Percentiles rank a stretch among this genome's conserved stretches.
Conservation (phyloP, 495 filamentous ascomycete genomes). For the Bathelium albidoporum region DNA sequence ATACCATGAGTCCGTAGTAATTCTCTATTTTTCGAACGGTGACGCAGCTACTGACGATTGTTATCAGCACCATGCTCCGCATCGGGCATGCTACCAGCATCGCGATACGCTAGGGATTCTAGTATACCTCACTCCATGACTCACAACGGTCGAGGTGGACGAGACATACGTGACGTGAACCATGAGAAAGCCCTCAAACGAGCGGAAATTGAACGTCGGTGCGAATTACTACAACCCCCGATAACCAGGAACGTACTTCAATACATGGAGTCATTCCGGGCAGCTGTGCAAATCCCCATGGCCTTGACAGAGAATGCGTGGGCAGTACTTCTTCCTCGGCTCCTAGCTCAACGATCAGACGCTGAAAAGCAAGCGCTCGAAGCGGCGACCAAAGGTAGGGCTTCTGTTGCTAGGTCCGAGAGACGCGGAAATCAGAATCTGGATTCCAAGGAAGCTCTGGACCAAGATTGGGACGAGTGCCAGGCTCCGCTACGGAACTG, state of each 20-base stretch:
- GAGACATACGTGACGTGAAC: constrained; percentile 37
- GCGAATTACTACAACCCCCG: constrained; percentile 50
- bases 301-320: constrained; percentile 55
- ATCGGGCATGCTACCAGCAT: neutral
- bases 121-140: neutral
- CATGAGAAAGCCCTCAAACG: constrained; percentile 49
- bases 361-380: constrained; percentile 42
- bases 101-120: neutral
- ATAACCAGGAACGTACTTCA: constrained; percentile 46
- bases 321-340: constrained; percentile 52
- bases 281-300: constrained; percentile 53
- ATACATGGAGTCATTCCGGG: constrained; percentile 59
- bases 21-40: neutral
- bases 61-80: neutral
- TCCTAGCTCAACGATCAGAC: constrained; percentile 50
- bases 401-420: constrained; percentile 32
- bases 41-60: neutral
- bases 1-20: neutral
- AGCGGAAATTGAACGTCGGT: constrained; percentile 58
- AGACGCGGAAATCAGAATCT: constrained; percentile 33
- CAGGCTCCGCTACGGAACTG: constrained; percentile 52
- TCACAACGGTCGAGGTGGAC: constrained; percentile 23
- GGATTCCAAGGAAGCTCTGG: constrained; percentile 43
- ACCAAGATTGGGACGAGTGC: constrained; percentile 56
- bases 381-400: constrained; percentile 34